Conservation (phyloP, 441 rosid species). For the Erysimum pusillum region DNA sequence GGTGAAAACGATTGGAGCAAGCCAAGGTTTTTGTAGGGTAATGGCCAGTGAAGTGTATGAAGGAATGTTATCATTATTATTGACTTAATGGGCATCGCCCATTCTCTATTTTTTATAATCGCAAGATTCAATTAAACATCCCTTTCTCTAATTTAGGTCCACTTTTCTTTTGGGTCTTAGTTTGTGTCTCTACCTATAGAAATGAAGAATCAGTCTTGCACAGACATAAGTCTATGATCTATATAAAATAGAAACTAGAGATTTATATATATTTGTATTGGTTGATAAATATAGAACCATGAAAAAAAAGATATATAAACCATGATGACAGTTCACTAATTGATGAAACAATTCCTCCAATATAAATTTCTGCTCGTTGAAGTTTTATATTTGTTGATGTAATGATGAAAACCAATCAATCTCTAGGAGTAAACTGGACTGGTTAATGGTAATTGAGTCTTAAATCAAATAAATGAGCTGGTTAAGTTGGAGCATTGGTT, state of each 20-base stretch:
- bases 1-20: background rate
- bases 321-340: background rate
- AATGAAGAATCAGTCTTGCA: background rate
- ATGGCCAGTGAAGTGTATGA: background rate
- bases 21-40: background rate
- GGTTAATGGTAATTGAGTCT: background rate
- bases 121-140: background rate
- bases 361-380: background rate
- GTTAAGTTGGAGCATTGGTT: background rate
- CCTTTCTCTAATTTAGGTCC: conserved; percentile 1
- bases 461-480: background rate
- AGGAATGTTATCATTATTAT: background rate
- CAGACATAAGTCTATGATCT: background rate
- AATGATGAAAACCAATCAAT: background rate
- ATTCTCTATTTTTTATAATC: background rate
- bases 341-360: background rate
- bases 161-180: background rate
- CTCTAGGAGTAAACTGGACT: background rate
- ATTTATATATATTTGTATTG: no score
- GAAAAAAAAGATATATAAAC: background rate
- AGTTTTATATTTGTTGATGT: background rate
- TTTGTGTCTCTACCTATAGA: background rate
- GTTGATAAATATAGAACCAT: background rate
- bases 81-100: background rate
- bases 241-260: no score